Percentiles rank a stretch among this genome's conserved stretches.
Conservation (phyloP, 2,329 filamentous ascomycete species). For the Arthrobotrys pseudoclavata region DNA sequence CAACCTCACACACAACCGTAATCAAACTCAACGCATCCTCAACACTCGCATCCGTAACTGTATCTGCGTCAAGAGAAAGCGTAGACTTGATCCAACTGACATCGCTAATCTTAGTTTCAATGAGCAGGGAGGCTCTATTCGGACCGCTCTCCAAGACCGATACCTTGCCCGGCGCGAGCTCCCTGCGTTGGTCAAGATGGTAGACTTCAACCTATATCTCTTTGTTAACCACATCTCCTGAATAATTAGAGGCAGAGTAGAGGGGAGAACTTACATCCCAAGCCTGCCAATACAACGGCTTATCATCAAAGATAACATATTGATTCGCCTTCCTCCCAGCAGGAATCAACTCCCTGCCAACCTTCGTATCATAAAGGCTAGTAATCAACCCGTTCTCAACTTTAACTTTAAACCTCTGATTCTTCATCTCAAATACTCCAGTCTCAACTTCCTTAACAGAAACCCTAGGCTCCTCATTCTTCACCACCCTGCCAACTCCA, state of each 20-base stretch:
- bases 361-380: conserved; percentile 82
- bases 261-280: conserved; percentile 60
- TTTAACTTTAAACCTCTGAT: conserved; percentile 80
- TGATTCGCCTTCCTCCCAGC: conserved; percentile 84
- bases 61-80: conserved; percentile 78
- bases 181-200: conserved; percentile 87
- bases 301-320: conserved; percentile 95
- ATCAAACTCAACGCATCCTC: conserved; percentile 77
- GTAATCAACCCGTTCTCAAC: conserved; percentile 83
- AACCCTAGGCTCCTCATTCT: conserved; percentile 67
- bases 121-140: conserved; percentile 84
- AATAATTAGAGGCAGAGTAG: conserved; percentile 84
- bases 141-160: conserved; percentile 78
- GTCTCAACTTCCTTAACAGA: conserved; percentile 70
- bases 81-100: conserved; percentile 88
- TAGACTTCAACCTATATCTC: conserved; percentile 92
- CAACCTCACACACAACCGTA: conserved; percentile 86
- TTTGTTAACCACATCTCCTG: background rate
- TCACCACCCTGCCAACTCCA: conserved; percentile 39
- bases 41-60: conserved; percentile 67
- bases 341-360: conserved; percentile 82
- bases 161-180: conserved; percentile 78
- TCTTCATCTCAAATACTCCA: conserved; percentile 82
- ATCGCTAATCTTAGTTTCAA: conserved; percentile 88
- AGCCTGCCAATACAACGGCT: conserved; percentile 67